Evolutionary conservation across 2,329 filamentous ascomycete genomes (phyloP).

Genomic region (Trichoderma polysporum): DNA sequence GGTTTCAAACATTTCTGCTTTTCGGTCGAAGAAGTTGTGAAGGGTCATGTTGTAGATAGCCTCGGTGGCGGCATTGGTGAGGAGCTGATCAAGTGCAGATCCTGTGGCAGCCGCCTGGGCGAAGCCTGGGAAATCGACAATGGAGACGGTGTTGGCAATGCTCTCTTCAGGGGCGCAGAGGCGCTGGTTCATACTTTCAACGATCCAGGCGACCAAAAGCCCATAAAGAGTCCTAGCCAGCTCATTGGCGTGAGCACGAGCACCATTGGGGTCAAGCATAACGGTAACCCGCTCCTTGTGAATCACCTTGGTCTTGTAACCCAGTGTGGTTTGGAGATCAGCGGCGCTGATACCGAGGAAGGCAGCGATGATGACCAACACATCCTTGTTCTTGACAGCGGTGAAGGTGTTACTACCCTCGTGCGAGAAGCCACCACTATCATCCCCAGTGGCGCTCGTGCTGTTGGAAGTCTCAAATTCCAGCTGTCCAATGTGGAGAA

Average conservation of each 20-base stretch:
- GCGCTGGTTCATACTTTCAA: constrained; percentile 88
- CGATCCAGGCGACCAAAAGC: constrained; percentile 87
- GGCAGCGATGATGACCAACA: constrained; percentile 81
- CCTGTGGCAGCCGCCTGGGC: constrained; percentile 79
- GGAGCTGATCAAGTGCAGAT: constrained; percentile 84
- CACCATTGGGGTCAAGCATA: constrained; percentile 91
- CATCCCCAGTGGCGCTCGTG: constrained; percentile 77
- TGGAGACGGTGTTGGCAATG: constrained; percentile 89
- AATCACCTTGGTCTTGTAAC: constrained; percentile 96
- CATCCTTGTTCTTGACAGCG: constrained; percentile 89
- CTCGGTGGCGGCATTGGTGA: constrained; percentile 93
- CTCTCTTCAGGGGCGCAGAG: constrained; percentile 84
- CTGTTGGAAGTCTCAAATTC: constrained; percentile 83
- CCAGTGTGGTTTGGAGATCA: constrained; percentile 83
- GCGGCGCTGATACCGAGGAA: constrained; percentile 83
- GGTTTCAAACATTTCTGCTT: constrained; percentile 87
- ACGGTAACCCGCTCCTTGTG: constrained; percentile 97
- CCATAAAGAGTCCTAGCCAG: constrained; percentile 91
- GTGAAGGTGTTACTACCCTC: constrained; percentile 87
- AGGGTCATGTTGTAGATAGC: constrained; percentile 89
- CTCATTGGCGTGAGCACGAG: constrained; percentile 89
- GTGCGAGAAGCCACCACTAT: constrained; percentile 94
- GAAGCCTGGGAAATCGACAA: constrained; percentile 97
- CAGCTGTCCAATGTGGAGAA: constrained; percentile 95
- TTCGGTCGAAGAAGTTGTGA: constrained; percentile 93